phyloP scores from a whole-genome alignment of 768 basidiomycete species.

The Boletus reticulatus region DNA sequence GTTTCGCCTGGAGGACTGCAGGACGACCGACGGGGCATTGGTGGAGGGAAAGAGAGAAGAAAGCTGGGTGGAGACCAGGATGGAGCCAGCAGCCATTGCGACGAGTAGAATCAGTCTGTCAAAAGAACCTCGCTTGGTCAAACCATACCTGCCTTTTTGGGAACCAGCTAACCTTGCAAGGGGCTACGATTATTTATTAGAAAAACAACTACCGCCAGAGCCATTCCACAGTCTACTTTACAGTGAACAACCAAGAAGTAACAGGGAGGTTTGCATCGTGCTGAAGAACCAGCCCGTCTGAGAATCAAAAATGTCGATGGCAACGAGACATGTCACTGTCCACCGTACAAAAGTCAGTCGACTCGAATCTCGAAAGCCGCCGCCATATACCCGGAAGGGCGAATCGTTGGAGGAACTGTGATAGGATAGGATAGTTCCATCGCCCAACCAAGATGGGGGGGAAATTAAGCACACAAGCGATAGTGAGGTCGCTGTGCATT shows the following conservation, averaged over 20 bases:
- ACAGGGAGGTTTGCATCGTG: not conserved
- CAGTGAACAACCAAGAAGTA: not conserved
- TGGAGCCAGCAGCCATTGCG: slow-evolving; percentile 24
- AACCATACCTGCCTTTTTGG: slow-evolving; percentile 26
- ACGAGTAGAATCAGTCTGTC: not conserved
- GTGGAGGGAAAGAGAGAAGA: slow-evolving; percentile 59
- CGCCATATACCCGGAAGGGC: slow-evolving; percentile 3
- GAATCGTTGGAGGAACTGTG: slow-evolving; percentile 11
- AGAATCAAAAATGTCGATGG: not conserved
- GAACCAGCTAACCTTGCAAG: not conserved
- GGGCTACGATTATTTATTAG: no score
- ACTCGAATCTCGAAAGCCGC: slow-evolving; percentile 6
- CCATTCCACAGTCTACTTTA: not conserved
- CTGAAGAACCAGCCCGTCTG: not conserved
- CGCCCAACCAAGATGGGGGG: not conserved
- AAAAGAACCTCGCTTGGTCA: not conserved
- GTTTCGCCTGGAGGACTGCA: slow-evolving; percentile 61
- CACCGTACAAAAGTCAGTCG: not conserved
- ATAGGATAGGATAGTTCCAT: not conserved
- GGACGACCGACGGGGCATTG: slow-evolving; percentile 47
- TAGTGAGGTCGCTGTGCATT: slow-evolving; percentile 7
- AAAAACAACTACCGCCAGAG: no score
- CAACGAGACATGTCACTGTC: not conserved
- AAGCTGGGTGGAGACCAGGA: slow-evolving; percentile 58
- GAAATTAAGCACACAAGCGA: slow-evolving; percentile 4